Evolutionary conservation across 2,329 filamentous ascomycete species (phyloP).

Genomic region (Juglanconis sp.): DNA sequence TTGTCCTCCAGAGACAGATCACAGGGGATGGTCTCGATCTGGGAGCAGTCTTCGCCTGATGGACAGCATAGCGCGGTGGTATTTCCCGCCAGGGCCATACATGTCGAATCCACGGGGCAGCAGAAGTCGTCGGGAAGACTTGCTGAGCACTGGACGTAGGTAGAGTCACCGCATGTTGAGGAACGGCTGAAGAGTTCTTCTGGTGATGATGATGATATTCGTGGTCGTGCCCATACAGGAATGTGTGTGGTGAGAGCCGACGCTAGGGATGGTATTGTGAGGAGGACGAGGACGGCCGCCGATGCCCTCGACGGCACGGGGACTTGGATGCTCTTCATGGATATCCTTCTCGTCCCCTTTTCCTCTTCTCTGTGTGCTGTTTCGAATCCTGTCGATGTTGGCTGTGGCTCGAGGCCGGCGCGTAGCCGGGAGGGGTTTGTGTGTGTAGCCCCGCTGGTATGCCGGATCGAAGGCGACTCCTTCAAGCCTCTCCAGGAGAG

Average conservation of each 20-base stretch:
- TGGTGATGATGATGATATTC: slow-evolving; percentile 1
- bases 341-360: neutral
- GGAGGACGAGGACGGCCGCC: slow-evolving; percentile 6
- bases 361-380: neutral
- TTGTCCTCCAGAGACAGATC: slow-evolving; percentile 60
- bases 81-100: slow-evolving; percentile 58
- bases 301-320: slow-evolving; percentile 6
- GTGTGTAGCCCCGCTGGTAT: slow-evolving; percentile 1
- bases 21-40: slow-evolving; percentile 63
- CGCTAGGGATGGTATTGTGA: slow-evolving; percentile 11
- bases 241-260: slow-evolving; percentile 13
- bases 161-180: slow-evolving; percentile 16
- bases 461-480: slow-evolving; percentile 1
- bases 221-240: neutral
- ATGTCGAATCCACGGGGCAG: slow-evolving; percentile 54
- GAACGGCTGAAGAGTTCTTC: slow-evolving; percentile 8
- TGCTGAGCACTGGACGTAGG: slow-evolving; percentile 48
- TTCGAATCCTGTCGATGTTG: slow-evolving; percentile 4
- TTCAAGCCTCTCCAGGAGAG: slow-evolving; percentile 3
- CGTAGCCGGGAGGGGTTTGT: slow-evolving; percentile 7
- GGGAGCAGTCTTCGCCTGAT: slow-evolving; percentile 50
- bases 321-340: slow-evolving; percentile 4
- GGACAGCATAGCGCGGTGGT: slow-evolving; percentile 73
- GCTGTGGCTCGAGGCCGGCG: slow-evolving; percentile 7
- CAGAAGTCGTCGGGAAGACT: slow-evolving; percentile 64